phyloP scores from a whole-genome alignment of 306 rosid genomes.

The Rosa lucieae region DNA sequence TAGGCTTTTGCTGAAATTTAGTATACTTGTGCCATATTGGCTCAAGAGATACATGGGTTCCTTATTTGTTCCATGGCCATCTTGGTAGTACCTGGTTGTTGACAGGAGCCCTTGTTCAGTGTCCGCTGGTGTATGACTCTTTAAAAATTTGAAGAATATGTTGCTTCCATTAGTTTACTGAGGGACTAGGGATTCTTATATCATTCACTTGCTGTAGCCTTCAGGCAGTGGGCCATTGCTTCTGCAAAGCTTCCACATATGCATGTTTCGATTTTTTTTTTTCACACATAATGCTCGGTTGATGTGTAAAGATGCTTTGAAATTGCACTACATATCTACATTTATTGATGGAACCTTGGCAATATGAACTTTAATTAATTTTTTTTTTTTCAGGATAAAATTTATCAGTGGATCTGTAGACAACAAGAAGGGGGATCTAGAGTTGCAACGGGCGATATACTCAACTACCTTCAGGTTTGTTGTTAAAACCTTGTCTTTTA shows the following conservation, averaged over 20 bases:
- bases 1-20: background rate
- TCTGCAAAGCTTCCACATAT: background rate
- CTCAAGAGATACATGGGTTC: background rate
- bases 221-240: background rate
- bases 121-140: background rate
- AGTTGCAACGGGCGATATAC: conserved; percentile 57
- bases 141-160: background rate
- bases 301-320: background rate
- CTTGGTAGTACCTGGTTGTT: background rate
- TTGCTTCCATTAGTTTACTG: background rate
- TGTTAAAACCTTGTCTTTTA: background rate
- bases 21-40: background rate
- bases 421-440: conserved; percentile 85
- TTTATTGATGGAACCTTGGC: background rate
- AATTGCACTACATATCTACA: background rate
- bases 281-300: background rate
- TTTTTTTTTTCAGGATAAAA: conserved; percentile 64
- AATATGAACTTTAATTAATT: background rate
- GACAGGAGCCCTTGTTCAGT: background rate
- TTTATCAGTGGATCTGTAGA: conserved; percentile 77
- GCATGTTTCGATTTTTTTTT: no score
- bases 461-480: conserved; percentile 70
- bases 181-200: background rate
- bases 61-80: background rate
- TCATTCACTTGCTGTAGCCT: background rate